Evolutionary conservation across 2,329 filamentous ascomycete genomes (phyloP).

Genomic region (Trichoderma guizhouense): DNA sequence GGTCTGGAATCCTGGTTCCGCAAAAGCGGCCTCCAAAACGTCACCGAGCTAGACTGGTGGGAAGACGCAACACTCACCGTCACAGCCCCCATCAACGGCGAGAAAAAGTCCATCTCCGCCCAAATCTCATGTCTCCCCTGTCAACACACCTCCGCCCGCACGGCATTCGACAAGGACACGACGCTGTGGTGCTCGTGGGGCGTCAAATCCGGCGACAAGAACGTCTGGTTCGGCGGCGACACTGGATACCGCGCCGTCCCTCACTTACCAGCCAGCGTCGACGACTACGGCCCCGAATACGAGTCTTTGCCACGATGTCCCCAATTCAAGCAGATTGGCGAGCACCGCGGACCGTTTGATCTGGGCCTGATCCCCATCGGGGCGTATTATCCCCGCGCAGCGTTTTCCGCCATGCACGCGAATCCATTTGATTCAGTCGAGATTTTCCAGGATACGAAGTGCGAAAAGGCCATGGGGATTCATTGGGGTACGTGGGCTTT

Average conservation of each 20-base stretch:
- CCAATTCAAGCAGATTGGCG: slow-evolving; percentile 80
- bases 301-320: slow-evolving; percentile 70
- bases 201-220: slow-evolving; percentile 67
- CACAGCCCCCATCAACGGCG: slow-evolving; percentile 30
- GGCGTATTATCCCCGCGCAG: slow-evolving; percentile 69
- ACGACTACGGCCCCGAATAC: slow-evolving; percentile 70
- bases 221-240: slow-evolving; percentile 86
- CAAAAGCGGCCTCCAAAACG: slow-evolving; percentile 64
- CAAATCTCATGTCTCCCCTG: slow-evolving; percentile 75
- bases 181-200: slow-evolving; percentile 91
- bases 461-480: slow-evolving; percentile 75
- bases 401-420: slow-evolving; percentile 81
- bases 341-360: slow-evolving; percentile 79
- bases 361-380: slow-evolving; percentile 91
- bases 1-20: slow-evolving; percentile 82
- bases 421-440: slow-evolving; percentile 85
- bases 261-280: slow-evolving; percentile 52
- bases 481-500: slow-evolving; percentile 93
- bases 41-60: slow-evolving; percentile 96
- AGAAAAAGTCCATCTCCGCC: slow-evolving; percentile 56
- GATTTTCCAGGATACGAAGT: slow-evolving; percentile 82
- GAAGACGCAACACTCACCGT: slow-evolving; percentile 73
- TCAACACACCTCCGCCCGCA: slow-evolving; percentile 75
- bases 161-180: slow-evolving; percentile 63
- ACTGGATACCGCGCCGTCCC: slow-evolving; percentile 85